These are phyloP conservation scores for Delonix regia DNA, from an alignment of 306 rosid genomes.

Conservation along the genomic window DNA sequence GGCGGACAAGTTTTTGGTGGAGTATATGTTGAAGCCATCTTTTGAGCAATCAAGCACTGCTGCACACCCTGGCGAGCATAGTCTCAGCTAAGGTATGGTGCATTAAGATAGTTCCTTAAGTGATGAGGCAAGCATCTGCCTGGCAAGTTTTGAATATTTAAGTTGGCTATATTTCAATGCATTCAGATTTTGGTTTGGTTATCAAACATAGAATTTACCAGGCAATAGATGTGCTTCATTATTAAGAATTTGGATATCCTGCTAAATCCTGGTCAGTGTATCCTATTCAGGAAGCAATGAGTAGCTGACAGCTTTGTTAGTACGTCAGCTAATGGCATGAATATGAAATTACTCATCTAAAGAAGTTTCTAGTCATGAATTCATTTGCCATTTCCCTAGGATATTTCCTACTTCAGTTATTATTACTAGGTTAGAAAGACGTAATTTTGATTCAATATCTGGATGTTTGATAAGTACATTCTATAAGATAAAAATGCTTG, in stretches of 20 bases:
- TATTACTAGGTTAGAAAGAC: not conserved
- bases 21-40: constrained; percentile 20
- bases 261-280: not conserved
- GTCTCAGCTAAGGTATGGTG: constrained; percentile 21
- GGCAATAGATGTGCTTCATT: not conserved
- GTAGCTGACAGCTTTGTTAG: constrained; percentile 5
- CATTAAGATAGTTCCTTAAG: constrained; percentile 25
- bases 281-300: not conserved
- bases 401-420: not conserved
- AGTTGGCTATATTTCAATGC: constrained; percentile 2
- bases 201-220: constrained; percentile 4
- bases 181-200: not conserved
- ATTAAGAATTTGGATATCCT: not conserved
- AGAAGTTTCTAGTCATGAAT: constrained; percentile 1
- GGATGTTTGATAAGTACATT: not conserved
- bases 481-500: not conserved
- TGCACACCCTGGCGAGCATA: not conserved
- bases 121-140: constrained; percentile 24
- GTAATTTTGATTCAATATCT: not conserved
- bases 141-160: not conserved
- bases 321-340: constrained; percentile 3
- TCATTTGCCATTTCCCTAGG: not conserved
- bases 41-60: constrained; percentile 12
- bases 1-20: constrained; percentile 18
- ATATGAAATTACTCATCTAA: not conserved